phyloP scores from a whole-genome alignment of 2,329 filamentous ascomycete genomes.

The Xylariaceae sp. region DNA sequence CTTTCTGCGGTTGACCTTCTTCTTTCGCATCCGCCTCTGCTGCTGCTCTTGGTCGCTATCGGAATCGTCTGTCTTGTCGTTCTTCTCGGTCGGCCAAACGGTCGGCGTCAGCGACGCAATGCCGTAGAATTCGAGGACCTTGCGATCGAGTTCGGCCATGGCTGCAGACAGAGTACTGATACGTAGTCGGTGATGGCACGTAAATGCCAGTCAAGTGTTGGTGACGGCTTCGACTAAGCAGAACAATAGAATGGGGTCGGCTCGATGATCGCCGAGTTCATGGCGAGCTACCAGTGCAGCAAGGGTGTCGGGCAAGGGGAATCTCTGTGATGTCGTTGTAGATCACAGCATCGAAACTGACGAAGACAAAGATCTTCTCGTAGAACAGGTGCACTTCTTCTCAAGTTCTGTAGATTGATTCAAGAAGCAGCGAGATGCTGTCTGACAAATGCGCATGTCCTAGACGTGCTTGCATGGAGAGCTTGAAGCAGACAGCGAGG shows the following conservation, averaged over 20 bases:
- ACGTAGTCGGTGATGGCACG: slow-evolving; percentile 7
- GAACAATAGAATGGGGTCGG: background rate
- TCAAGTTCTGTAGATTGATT: no score
- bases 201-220: background rate
- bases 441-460: background rate
- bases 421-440: background rate
- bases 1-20: slow-evolving; percentile 55
- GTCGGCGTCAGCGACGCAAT: slow-evolving; percentile 71
- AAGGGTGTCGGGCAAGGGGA: background rate
- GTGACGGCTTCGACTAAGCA: background rate
- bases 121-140: slow-evolving; percentile 84
- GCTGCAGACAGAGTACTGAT: slow-evolving; percentile 17
- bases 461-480: no score
- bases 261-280: background rate
- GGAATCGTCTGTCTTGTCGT: slow-evolving; percentile 56
- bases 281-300: background rate
- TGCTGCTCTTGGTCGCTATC: slow-evolving; percentile 55
- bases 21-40: slow-evolving; percentile 39
- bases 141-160: slow-evolving; percentile 68
- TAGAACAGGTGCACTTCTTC: no score
- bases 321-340: background rate
- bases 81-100: slow-evolving; percentile 78
- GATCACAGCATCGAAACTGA: background rate
- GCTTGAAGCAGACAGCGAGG: no score
- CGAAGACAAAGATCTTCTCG: background rate